phyloP scores from a whole-genome alignment of 2,329 filamentous ascomycete genomes.

The Diaporthe citriasiana region DNA sequence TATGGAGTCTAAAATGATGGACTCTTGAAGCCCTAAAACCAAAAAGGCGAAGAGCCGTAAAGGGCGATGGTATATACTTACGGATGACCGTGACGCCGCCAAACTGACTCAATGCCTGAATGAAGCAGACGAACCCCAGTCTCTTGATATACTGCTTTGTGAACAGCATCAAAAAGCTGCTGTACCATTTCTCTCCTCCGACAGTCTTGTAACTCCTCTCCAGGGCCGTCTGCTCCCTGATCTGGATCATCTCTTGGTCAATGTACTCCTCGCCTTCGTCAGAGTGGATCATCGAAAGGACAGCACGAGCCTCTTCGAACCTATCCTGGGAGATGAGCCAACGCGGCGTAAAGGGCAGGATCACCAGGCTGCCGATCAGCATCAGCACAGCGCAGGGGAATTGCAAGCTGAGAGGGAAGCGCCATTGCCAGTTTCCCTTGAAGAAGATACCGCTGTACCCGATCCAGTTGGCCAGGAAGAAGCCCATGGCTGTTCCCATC shows the following conservation, averaged over 20 bases:
- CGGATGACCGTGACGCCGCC: slow-evolving; percentile 49
- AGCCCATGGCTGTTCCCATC: slow-evolving; percentile 54
- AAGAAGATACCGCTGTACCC: slow-evolving; percentile 55
- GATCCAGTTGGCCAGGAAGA: slow-evolving; percentile 56
- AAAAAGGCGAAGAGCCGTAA: too few species aligned
- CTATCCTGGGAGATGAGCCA: slow-evolving; percentile 46
- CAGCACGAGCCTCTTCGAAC: slow-evolving; percentile 47
- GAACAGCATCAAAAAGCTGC: slow-evolving; percentile 46
- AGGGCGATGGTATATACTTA: not conserved
- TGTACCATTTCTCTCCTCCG: slow-evolving; percentile 36
- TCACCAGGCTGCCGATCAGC: slow-evolving; percentile 35
- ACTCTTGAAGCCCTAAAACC: too few species aligned
- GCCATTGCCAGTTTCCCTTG: slow-evolving; percentile 50
- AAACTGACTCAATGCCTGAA: slow-evolving; percentile 51
- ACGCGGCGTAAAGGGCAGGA: slow-evolving; percentile 49
- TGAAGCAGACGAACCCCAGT: slow-evolving; percentile 48
- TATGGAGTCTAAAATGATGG: not conserved
- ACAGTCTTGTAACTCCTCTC: slow-evolving; percentile 44
- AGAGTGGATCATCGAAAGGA: slow-evolving; percentile 46
- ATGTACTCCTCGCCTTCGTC: slow-evolving; percentile 44
- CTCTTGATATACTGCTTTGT: slow-evolving; percentile 49
- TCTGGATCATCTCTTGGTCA: slow-evolving; percentile 45
- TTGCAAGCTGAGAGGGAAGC: slow-evolving; percentile 53
- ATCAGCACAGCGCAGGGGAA: slow-evolving; percentile 37
- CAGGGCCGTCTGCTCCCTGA: slow-evolving; percentile 47